Evolutionary conservation across 495 filamentous ascomycete genomes (phyloP).

Genomic region (Penicillium simplicissimum): DNA sequence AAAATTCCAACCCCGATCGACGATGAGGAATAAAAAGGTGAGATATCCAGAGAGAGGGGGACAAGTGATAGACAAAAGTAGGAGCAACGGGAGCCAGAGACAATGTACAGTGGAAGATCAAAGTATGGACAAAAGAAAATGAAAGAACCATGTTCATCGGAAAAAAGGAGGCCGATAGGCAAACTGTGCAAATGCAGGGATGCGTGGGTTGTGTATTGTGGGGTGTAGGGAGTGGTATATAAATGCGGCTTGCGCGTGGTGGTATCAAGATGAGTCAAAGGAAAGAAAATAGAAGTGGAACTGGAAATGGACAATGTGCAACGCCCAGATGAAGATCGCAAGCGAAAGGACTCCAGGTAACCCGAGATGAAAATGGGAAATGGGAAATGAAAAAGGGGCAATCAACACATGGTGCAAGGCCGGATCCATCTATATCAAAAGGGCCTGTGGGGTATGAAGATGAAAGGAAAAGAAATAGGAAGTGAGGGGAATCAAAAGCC

Average conservation of each 20-base stretch:
- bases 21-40: slow-evolving; percentile 26
- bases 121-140: slow-evolving; percentile 40
- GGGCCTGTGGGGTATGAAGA: slow-evolving; percentile 48
- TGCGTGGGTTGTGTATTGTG: slow-evolving; percentile 22
- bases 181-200: slow-evolving; percentile 12
- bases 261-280: slow-evolving; percentile 34
- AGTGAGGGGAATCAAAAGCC: slow-evolving; percentile 14
- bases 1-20: slow-evolving; percentile 8
- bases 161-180: slow-evolving; percentile 13
- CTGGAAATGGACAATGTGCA: slow-evolving; percentile 26
- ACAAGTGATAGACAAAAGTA: slow-evolving; percentile 12
- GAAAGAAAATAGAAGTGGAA: slow-evolving; percentile 10
- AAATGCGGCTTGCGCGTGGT: slow-evolving; percentile 41
- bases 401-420: slow-evolving; percentile 40
- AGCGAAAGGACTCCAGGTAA: slow-evolving; percentile 30
- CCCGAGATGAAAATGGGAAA: slow-evolving; percentile 20
- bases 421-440: slow-evolving; percentile 40
- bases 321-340: slow-evolving; percentile 27
- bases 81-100: slow-evolving; percentile 20
- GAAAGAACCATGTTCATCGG: slow-evolving; percentile 25
- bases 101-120: slow-evolving; percentile 30
- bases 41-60: slow-evolving; percentile 14
- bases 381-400: slow-evolving; percentile 16
- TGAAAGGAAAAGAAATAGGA: slow-evolving; percentile 20
- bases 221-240: slow-evolving; percentile 28